Base-by-base conservation (phyloP, 1,139 yeast genomes). In the Suhomyces wounanorum region DNA sequence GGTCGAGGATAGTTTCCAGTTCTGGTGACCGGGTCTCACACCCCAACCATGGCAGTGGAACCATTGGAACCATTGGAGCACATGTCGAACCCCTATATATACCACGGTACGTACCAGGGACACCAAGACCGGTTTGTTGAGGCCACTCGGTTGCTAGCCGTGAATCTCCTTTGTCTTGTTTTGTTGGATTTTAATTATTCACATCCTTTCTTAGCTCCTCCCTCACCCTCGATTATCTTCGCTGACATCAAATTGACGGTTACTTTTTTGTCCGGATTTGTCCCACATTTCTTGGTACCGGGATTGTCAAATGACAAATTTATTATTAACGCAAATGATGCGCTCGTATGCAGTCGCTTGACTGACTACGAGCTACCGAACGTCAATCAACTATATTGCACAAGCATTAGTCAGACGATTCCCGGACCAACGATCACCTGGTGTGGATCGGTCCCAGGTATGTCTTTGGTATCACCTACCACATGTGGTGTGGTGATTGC, bases 211-310 rank as follows among this genome's bases (percentile, higher is more conserved):
- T 28, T 28, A 28, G 10, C 13, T 11, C 33, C 33, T 30, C 33
- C 11, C 33, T 17, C 33, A 40, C 42, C 41, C 41, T 40, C 42
- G 14, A 40, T 14, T 40, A 40, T 40, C 18, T 39, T 40, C 35
- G 33, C 42, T 40, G 7, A 40, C 30, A 40, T 40, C 42, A 40
- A 16, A 8, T 38, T 40, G 42, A 40, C 33, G 42, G 42, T 40
- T 40, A 40, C 23, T 38, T 26, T 35, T 25, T 37, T 38, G 47
- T 28, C 45, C 28, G 45, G 23, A 30, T 41, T 31, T 35, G 42
- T 40, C 30, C 35, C 42, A 38, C 30, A 39, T 44, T 44, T 39
- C 47, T 44, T 44, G 41, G 47, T 30, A 31, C 30, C 43, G 43
- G 43, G 47, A 39, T 44, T 44, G 47, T 39, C 47, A 44, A 39